These are phyloP conservation scores for Geosmithia morbida DNA, from an alignment of 2,329 filamentous ascomycete genomes.

Conservation along the genomic window DNA sequence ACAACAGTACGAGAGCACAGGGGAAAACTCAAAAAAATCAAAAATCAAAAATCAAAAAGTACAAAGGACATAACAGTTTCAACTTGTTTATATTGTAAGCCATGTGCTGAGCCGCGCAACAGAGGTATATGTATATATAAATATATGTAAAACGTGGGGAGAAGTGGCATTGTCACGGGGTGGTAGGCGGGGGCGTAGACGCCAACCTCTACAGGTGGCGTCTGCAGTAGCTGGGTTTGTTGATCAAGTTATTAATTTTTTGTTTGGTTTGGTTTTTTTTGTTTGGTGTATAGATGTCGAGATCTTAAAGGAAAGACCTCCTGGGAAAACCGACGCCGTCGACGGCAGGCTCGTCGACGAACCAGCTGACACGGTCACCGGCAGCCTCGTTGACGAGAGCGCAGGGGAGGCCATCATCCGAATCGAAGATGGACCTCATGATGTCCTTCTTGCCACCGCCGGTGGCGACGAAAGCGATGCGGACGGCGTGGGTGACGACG, in stretches of 20 bases:
- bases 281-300: background rate
- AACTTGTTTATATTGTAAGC: too few relatives aligned
- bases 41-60: too few relatives aligned
- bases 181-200: background rate
- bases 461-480: slow-evolving; percentile 83
- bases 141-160: background rate
- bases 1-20: too few relatives aligned
- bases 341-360: slow-evolving; percentile 74
- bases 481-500: slow-evolving; percentile 74
- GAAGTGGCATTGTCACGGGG: background rate
- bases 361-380: slow-evolving; percentile 87
- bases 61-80: too few relatives aligned
- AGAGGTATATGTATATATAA: background rate
- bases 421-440: slow-evolving; percentile 81
- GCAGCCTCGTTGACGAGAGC: slow-evolving; percentile 66
- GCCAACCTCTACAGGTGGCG: background rate
- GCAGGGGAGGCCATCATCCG: slow-evolving; percentile 66
- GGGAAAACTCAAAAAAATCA: too few relatives aligned
- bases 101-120: too few relatives aligned
- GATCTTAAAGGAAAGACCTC: slow-evolving; percentile 40
- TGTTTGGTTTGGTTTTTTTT: background rate
- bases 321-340: slow-evolving; percentile 75
- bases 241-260: background rate
- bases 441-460: slow-evolving; percentile 83
- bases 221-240: background rate